A percentile compares a stretch with the other conserved stretches of the same genome.
These are phyloP conservation scores for Talaromyces pinophilus DNA, from an alignment of 2,329 filamentous ascomycete genomes.

Conservation along the genomic window DNA sequence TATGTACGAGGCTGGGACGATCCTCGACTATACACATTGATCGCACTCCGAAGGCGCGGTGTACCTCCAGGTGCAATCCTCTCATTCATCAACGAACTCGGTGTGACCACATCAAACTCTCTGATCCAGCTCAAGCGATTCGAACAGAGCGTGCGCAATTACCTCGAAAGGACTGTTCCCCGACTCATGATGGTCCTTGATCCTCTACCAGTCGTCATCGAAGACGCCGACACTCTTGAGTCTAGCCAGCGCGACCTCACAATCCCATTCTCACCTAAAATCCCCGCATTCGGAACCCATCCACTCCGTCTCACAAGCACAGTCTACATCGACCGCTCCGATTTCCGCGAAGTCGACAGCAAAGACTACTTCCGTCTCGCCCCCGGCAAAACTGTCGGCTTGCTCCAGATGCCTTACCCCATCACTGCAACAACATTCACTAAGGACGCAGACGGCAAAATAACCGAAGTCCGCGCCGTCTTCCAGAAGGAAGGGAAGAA, in stretches of 20 bases:
- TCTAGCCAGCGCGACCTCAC: constrained; percentile 65
- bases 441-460: constrained; percentile 66
- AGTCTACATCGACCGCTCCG: constrained; percentile 80
- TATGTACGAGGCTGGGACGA: constrained; percentile 88
- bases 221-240: constrained; percentile 65
- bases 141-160: constrained; percentile 79
- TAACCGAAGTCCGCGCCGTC: constrained; percentile 67
- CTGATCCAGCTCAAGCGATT: constrained; percentile 79
- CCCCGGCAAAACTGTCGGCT: constrained; percentile 71
- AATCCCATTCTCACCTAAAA: constrained; percentile 73
- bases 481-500: constrained; percentile 67
- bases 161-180: constrained; percentile 85
- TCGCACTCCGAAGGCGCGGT: constrained; percentile 78
- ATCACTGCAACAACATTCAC: constrained; percentile 68
- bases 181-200: constrained; percentile 87
- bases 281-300: constrained; percentile 58
- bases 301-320: constrained; percentile 70
- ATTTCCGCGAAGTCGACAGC: constrained; percentile 73
- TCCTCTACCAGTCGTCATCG: constrained; percentile 77
- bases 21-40: constrained; percentile 83
- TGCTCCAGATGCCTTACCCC: constrained; percentile 69
- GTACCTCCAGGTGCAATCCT: constrained; percentile 86
- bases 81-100: constrained; percentile 86
- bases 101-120: constrained; percentile 79
- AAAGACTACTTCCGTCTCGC: constrained; percentile 77